A percentile compares a stretch with the other conserved stretches of the same genome.
phyloP scores from a whole-genome alignment of 2,329 filamentous ascomycete species.

The Verticillium nonalfalfae region DNA sequence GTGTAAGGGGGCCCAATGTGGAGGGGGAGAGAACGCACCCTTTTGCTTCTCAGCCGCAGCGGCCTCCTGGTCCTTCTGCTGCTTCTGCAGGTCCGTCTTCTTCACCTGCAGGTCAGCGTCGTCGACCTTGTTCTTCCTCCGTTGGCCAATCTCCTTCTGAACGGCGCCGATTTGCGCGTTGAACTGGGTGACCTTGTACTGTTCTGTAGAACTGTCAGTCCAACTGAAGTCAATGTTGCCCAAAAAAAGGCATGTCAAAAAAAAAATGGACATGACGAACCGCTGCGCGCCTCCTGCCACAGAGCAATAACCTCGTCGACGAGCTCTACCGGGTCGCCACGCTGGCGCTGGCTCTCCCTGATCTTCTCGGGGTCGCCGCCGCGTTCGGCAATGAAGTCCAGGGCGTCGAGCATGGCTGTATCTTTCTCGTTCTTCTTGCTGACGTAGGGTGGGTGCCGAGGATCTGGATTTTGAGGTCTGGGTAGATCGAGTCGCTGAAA shows the following conservation, averaged over 20 bases:
- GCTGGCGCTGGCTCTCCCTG: slow-evolving; percentile 80
- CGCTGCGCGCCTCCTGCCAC: slow-evolving; percentile 57
- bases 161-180: slow-evolving; percentile 80
- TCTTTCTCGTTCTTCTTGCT: not conserved
- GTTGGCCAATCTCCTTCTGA: slow-evolving; percentile 83
- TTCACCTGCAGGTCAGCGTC: slow-evolving; percentile 72
- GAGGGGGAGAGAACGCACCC: not conserved
- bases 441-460: not conserved
- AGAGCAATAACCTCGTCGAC: slow-evolving; percentile 88
- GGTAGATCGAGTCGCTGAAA: not conserved
- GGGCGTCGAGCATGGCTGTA: slow-evolving; percentile 62
- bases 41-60: slow-evolving; percentile 67
- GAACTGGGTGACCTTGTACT: slow-evolving; percentile 74
- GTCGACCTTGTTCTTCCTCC: slow-evolving; percentile 94
- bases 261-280: not conserved
- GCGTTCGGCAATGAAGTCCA: slow-evolving; percentile 76
- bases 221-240: not conserved
- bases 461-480: not conserved
- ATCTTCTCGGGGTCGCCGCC: slow-evolving; percentile 90
- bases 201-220: slow-evolving; percentile 36
- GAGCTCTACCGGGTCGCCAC: slow-evolving; percentile 71
- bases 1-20: not conserved
- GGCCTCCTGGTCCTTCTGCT: slow-evolving; percentile 76
- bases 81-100: slow-evolving; percentile 70
- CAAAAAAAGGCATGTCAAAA: not conserved